phyloP scores from a whole-genome alignment of 2,329 filamentous ascomycete species.

The Talaromyces sp. region DNA sequence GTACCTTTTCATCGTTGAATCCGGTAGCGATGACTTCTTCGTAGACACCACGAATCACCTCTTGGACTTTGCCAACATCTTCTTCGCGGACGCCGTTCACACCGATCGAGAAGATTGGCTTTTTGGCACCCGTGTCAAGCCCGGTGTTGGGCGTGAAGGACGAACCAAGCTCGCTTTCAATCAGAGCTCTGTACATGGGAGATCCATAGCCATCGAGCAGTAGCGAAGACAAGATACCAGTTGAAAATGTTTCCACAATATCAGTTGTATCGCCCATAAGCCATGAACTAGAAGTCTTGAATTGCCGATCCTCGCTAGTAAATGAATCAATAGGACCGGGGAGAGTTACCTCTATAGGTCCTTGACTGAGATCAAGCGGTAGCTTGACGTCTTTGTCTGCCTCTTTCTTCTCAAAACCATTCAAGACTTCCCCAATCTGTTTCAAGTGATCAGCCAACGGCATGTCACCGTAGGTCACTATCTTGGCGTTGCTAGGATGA shows the following conservation, averaged over 20 bases:
- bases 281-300: conserved; percentile 94
- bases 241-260: conserved; percentile 81
- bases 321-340: conserved; percentile 83
- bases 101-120: conserved; percentile 84
- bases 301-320: conserved; percentile 80
- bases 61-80: conserved; percentile 74
- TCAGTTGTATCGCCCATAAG: conserved; percentile 79
- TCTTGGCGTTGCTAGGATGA: conserved; percentile 94
- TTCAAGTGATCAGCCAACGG: conserved; percentile 75
- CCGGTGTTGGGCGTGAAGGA: conserved; percentile 95
- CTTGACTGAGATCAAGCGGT: conserved; percentile 68
- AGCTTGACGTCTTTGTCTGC: conserved; percentile 71
- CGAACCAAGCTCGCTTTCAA: conserved; percentile 85
- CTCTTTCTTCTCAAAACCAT: conserved; percentile 67
- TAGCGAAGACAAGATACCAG: conserved; percentile 77
- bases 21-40: conserved; percentile 69
- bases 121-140: conserved; percentile 74
- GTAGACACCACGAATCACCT: conserved; percentile 70
- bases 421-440: conserved; percentile 73
- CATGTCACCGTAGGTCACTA: conserved; percentile 95
- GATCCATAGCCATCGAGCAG: conserved; percentile 94
- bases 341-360: conserved; percentile 68
- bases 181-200: conserved; percentile 81
- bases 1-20: conserved; percentile 86
- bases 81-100: conserved; percentile 83